Evolutionary conservation across 371 early-diverging fungal species (phyloP).

Genomic region (Mucor irregularis): DNA sequence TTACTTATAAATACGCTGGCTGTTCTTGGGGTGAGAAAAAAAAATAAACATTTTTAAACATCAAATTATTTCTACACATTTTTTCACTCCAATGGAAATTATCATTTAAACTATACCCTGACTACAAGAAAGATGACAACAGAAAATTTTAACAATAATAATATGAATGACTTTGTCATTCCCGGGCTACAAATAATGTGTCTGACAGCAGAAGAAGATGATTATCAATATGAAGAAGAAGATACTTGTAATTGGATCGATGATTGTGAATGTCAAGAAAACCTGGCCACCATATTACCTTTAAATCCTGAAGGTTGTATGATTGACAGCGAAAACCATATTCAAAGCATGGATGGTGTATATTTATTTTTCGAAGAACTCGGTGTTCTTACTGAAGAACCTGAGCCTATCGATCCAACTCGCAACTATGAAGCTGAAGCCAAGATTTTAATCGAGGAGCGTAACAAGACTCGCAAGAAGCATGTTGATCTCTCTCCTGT

Average conservation of each 20-base stretch:
- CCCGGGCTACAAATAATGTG: conserved; percentile 16
- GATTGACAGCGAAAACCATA: conserved; percentile 28
- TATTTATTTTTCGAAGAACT: conserved; percentile 37
- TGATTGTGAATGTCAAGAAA: conserved; percentile 36
- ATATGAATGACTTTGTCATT: conserved; percentile 1
- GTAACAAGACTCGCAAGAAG: conserved; percentile 24
- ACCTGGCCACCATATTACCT: conserved; percentile 27
- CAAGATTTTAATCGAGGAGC: conserved; percentile 16
- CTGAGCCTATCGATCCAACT: conserved; percentile 37
- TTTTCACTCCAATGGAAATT: background rate
- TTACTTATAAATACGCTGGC: background rate
- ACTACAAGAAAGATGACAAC: background rate
- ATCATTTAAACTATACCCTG: conserved; percentile 1
- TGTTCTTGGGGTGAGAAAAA: background rate
- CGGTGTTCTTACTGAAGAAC: conserved; percentile 34
- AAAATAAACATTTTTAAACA: background rate
- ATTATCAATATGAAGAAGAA: conserved; percentile 15
- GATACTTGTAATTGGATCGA: conserved; percentile 22
- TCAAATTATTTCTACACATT: background rate
- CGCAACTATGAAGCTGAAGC: conserved; percentile 40
- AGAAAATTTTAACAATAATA: background rate
- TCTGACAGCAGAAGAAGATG: conserved; percentile 25
- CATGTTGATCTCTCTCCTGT: conserved; percentile 29
- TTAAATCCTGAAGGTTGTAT: conserved; percentile 29
- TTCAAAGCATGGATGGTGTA: conserved; percentile 14